These are phyloP conservation scores for Vigna angularis DNA, from an alignment of 306 rosid species.

Conservation along the genomic window DNA sequence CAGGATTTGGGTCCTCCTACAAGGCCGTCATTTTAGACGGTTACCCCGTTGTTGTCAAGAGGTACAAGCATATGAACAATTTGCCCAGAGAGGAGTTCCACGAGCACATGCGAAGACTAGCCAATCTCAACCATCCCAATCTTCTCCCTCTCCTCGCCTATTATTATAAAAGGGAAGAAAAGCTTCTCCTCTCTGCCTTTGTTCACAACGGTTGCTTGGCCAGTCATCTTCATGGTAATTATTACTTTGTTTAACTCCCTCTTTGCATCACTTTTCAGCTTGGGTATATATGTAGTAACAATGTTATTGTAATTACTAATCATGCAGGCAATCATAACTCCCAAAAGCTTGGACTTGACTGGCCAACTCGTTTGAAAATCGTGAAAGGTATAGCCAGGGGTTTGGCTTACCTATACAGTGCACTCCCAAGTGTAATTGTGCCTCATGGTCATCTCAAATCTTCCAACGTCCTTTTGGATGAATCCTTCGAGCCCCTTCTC, in stretches of 20 bases:
- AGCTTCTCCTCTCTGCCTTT: constrained; percentile 74
- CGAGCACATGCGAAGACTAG: constrained; percentile 88
- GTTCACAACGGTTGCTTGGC: constrained; percentile 82
- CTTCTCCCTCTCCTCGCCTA: constrained; percentile 78
- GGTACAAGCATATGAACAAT: constrained; percentile 89
- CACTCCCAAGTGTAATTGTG: constrained; percentile 67
- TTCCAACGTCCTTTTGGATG: constrained; percentile 79
- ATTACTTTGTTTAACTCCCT: neutral
- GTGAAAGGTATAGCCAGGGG: constrained; percentile 82
- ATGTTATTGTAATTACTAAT: neutral
- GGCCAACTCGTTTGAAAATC: constrained; percentile 85
- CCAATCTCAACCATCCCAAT: constrained; percentile 69
- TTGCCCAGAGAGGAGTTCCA: constrained; percentile 78
- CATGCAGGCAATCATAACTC: constrained; percentile 63
- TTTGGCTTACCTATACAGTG: constrained; percentile 63
- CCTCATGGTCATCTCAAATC: constrained; percentile 97
- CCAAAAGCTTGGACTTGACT: constrained; percentile 65
- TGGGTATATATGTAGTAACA: neutral
- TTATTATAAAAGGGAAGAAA: constrained; percentile 84
- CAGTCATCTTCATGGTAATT: constrained; percentile 78
- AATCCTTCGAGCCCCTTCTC: constrained; percentile 66
- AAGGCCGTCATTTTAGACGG: constrained; percentile 65
- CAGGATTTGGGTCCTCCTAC: constrained; percentile 87
- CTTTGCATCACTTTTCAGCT: neutral
- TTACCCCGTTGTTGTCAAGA: constrained; percentile 74